These are phyloP conservation scores for Leccinum truebloodii DNA, from an alignment of 768 basidiomycete genomes.

Conservation along the genomic window DNA sequence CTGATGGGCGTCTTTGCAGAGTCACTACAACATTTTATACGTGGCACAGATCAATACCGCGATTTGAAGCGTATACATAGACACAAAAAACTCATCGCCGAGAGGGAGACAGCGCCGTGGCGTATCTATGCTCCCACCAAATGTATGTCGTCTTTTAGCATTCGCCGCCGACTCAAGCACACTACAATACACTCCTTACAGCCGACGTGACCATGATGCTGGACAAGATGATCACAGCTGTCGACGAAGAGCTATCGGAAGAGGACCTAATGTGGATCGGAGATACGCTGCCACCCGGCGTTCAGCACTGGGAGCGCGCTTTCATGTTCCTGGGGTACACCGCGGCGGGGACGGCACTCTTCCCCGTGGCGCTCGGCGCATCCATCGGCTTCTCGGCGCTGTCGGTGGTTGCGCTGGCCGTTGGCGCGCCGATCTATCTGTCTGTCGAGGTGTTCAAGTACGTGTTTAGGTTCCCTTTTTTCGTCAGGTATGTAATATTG, in stretches of 20 bases:
- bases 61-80: background rate
- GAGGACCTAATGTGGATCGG: background rate
- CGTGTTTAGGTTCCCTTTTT: background rate
- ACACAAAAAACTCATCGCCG: background rate
- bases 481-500: background rate
- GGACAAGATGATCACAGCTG: background rate
- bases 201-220: background rate
- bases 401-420: background rate
- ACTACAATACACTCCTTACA: background rate
- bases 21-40: background rate
- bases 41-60: background rate
- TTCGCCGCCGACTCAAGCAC: background rate
- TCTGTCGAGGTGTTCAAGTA: background rate
- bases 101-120: background rate
- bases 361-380: background rate
- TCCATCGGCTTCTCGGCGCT: background rate
- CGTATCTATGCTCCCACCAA: background rate
- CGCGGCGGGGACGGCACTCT: background rate
- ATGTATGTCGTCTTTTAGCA: background rate
- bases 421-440: background rate
- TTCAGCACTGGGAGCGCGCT: background rate
- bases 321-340: background rate
- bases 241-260: background rate
- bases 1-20: background rate
- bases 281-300: background rate